Evolutionary conservation across 441 rosid species (phyloP), one percentile per base, ranked within the genome.

Genomic region (Gossypium lobatum): DNA sequence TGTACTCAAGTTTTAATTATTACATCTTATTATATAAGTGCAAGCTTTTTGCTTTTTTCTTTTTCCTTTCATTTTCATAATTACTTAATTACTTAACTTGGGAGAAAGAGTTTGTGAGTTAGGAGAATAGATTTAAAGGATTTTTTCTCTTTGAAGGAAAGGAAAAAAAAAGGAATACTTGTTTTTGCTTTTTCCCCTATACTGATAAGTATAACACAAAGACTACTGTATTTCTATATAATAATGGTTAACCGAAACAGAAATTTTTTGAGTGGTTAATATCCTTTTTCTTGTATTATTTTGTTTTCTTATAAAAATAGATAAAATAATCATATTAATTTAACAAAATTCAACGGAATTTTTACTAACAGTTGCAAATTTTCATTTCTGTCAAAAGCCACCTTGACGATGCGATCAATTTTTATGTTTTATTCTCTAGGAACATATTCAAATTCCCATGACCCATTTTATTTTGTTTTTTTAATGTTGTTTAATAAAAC

Each of bases 91-190:
- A 64, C 53, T 16, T 62, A 62, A 16, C 67, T 39, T 64, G 26
- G 16, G 53, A 64, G 53, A 64, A 63, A 63, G 25, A 8, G 68
- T 63, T 63, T 9, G 25, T 34, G 39, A 63, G 68, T 37, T 63
- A 63, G 25, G 25, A 17, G 16, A 63, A 1, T 7, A 17, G 50
- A 17, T 9, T 34, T 61, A 4, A n/a, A 7, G 23, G 37, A 1
- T 14, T 61, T 16, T 39, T 64, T 18, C 11, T 23, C 69, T 18
- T 64, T 1, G 1, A 64, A 18, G 67, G 26, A 18, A 64, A 39
- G 50, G 10, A 39, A 39, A n/a, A 25, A 59, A 57, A 5, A 23
- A 1, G 7, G 37, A 31, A 31, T 31, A 31, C 37, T 31, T 31
- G 37, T 31, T 31, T 28, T 31, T 31, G 1, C 37, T 16, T 53